Percentiles rank a stretch among this genome's conserved stretches.
These are phyloP conservation scores for Erythrophleum ivorense DNA, from an alignment of 331 rosid genomes.

Conservation along the genomic window DNA sequence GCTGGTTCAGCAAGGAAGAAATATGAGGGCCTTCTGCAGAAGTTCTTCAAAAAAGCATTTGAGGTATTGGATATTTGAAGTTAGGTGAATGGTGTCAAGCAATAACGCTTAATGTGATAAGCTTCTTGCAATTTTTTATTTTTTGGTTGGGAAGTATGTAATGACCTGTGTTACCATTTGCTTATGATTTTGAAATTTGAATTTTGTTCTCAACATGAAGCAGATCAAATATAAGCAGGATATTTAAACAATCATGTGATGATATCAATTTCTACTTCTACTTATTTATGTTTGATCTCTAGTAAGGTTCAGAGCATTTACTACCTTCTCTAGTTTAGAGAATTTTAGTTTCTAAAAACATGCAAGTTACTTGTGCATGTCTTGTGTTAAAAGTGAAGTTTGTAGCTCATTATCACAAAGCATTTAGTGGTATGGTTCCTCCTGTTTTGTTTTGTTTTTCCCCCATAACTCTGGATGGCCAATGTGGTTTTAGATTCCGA, in stretches of 20 bases:
- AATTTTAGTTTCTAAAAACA: too few relatives aligned
- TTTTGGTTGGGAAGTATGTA: neutral
- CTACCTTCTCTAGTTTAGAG: too few relatives aligned
- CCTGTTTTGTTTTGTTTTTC: neutral
- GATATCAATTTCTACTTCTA: too few relatives aligned
- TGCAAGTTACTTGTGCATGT: neutral
- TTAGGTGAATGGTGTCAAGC: constrained; percentile 8
- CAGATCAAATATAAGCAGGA: too few relatives aligned
- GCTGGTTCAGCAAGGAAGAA: constrained; percentile 68
- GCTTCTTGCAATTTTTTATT: too few relatives aligned
- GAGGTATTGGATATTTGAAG: constrained; percentile 55
- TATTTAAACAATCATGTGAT: too few relatives aligned
- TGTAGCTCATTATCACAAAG: neutral
- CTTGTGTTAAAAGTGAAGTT: neutral
- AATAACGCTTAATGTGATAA: neutral
- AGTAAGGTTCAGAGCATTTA: too few relatives aligned
- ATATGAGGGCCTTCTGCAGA: constrained; percentile 61
- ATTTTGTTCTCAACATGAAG: too few relatives aligned
- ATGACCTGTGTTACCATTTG: neutral
- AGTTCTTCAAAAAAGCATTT: constrained; percentile 58
- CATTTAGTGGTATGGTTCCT: neutral
- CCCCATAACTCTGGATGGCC: neutral
- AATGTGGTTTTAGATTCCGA: neutral
- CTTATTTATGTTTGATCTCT: too few relatives aligned
- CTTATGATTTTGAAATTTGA: too few relatives aligned